Conservation (phyloP, 2,329 filamentous ascomycete species). For the Claviceps digitariae region DNA sequence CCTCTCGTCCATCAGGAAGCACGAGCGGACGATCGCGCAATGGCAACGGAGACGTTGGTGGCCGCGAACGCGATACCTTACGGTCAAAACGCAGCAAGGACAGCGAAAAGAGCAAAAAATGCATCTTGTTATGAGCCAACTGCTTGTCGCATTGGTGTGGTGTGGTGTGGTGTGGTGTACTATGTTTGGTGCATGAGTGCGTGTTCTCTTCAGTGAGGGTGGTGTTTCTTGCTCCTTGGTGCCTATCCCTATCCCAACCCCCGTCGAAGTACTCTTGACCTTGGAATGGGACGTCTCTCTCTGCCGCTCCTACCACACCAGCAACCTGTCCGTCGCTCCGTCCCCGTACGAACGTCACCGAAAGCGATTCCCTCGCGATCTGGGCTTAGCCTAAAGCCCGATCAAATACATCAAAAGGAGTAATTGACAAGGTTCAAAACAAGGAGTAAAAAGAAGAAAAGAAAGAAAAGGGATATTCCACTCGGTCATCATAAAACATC, state of each 20-base stretch:
- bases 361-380: not conserved
- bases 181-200: not conserved
- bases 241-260: too few relatives aligned
- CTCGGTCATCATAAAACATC: not conserved
- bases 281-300: too few relatives aligned
- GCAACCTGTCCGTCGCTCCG: not conserved
- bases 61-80: conserved; percentile 18
- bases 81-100: conserved; percentile 21
- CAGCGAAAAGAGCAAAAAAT: conserved; percentile 24
- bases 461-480: not conserved
- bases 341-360: not conserved
- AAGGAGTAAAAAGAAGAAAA: not conserved
- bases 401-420: too few relatives aligned
- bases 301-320: not conserved
- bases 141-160: not conserved
- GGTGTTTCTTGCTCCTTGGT: not conserved
- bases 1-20: conserved; percentile 25
- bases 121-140: conserved; percentile 25
- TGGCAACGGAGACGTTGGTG: conserved; percentile 22
- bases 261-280: not conserved
- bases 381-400: too few relatives aligned
- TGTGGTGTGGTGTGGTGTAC: not conserved
- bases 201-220: not conserved
- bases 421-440: not conserved
- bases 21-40: conserved; percentile 24